These are phyloP conservation scores for Aureobasidium sp. DNA, from an alignment of 2,329 filamentous ascomycete genomes.

Conservation along the genomic window DNA sequence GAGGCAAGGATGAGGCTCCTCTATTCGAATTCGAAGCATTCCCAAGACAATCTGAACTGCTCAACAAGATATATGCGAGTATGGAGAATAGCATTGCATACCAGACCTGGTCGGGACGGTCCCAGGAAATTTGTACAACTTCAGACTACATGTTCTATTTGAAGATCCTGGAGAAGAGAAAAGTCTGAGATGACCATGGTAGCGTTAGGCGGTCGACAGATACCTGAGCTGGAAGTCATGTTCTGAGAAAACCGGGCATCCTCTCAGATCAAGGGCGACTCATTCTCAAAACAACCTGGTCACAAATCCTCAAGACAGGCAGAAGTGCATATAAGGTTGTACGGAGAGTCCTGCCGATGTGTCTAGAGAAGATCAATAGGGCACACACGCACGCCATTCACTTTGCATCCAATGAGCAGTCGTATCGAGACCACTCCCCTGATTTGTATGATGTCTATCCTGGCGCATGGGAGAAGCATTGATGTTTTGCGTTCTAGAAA, in stretches of 20 bases:
- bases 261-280: too few relatives aligned
- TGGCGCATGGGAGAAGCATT: conserved; percentile 1
- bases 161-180: too few relatives aligned
- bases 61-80: too few relatives aligned
- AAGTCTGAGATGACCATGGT: too few relatives aligned
- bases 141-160: too few relatives aligned
- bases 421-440: not conserved
- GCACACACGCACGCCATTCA: not conserved
- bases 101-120: too few relatives aligned
- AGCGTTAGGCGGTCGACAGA: too few relatives aligned
- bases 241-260: too few relatives aligned
- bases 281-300: not conserved
- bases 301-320: not conserved
- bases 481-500: conserved; percentile 4
- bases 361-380: not conserved
- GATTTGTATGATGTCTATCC: not conserved
- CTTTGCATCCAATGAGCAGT: not conserved
- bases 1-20: not conserved
- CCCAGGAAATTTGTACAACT: too few relatives aligned
- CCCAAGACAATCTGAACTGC: too few relatives aligned
- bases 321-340: conserved; percentile 11
- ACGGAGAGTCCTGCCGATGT: conserved; percentile 3
- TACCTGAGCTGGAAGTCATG: too few relatives aligned
- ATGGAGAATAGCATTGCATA: too few relatives aligned
- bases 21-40: not conserved